Conservation (phyloP, 148 eudicot genomes). For the Nyssa sinensis region DNA sequence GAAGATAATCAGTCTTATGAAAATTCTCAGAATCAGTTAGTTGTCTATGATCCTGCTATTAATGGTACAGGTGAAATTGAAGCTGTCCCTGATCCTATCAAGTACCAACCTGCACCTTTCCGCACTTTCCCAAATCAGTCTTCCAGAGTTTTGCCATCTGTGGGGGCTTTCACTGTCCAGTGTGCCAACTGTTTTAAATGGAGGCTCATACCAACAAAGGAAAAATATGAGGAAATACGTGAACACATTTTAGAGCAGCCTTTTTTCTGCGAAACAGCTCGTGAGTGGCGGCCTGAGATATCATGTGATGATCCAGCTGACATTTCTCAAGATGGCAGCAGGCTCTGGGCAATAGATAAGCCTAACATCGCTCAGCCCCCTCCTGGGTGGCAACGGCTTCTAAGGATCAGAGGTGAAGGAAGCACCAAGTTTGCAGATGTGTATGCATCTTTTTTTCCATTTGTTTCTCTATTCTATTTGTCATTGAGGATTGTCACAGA, state of each 20-base stretch:
- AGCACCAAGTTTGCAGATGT: constrained; percentile 75
- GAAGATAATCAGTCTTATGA: constrained; percentile 23
- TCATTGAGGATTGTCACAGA: not conserved
- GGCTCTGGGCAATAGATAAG: constrained; percentile 81
- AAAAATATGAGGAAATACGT: constrained; percentile 73
- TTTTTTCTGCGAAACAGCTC: constrained; percentile 64
- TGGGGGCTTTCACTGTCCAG: constrained; percentile 72
- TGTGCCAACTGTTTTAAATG: constrained; percentile 74
- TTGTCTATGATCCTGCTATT: constrained; percentile 41
- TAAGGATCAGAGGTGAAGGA: constrained; percentile 68
- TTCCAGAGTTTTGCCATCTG: constrained; percentile 49
- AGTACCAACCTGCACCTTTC: constrained; percentile 16
- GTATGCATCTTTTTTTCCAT: constrained; percentile 41
- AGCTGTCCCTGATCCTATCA: constrained; percentile 29
- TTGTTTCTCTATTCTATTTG: constrained; percentile 2
- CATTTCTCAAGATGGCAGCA: constrained; percentile 62
- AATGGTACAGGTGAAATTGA: constrained; percentile 15
- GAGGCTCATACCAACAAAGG: constrained; percentile 76
- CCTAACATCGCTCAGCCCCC: constrained; percentile 77
- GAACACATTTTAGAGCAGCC: constrained; percentile 62
- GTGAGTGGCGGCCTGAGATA: constrained; percentile 63
- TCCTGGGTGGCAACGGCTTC: constrained; percentile 68
- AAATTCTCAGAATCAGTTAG: constrained; percentile 45
- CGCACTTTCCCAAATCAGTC: constrained; percentile 6
- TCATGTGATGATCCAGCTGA: constrained; percentile 65